These are phyloP conservation scores for Ustanciosporium gigantosporum DNA, from an alignment of 1,284 basidiomycete genomes.

Conservation along the genomic window DNA sequence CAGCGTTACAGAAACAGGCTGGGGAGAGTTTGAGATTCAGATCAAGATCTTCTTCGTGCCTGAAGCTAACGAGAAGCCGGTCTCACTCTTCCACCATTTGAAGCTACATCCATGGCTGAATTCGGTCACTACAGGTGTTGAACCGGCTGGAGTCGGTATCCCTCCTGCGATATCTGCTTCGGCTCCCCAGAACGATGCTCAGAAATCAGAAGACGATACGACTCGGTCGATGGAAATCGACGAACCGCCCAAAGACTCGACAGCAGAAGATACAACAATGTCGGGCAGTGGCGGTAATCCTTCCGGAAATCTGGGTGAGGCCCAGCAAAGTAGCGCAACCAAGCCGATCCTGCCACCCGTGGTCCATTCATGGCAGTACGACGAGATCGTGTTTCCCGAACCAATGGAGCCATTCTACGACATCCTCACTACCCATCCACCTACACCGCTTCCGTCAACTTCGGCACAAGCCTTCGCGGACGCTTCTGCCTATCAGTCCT, in stretches of 20 bases:
- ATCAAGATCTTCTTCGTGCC: conserved; percentile 90
- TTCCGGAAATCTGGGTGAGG: conserved; percentile 1
- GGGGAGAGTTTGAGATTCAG: conserved; percentile 98
- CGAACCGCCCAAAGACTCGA: not conserved
- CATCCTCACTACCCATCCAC: conserved; percentile 78
- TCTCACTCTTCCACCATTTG: conserved; percentile 85
- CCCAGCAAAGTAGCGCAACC: not conserved
- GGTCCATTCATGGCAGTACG: conserved; percentile 94
- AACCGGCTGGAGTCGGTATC: not conserved
- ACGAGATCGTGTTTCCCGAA: conserved; percentile 95
- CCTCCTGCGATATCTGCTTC: conserved; percentile 23
- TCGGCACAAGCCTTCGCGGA: conserved; percentile 52
- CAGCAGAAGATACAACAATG: too few relatives aligned
- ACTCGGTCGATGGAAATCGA: conserved; percentile 7
- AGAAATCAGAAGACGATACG: not conserved
- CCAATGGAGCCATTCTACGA: conserved; percentile 87
- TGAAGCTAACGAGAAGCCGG: conserved; percentile 88
- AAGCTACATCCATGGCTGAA: conserved; percentile 89
- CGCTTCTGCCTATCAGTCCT: conserved; percentile 37
- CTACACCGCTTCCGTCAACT: conserved; percentile 67
- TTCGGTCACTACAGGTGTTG: conserved; percentile 59
- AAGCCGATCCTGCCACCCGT: conserved; percentile 50
- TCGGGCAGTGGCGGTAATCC: too few relatives aligned
- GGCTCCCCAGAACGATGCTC: not conserved
- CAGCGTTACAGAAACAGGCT: conserved; percentile 93